Conservation (phyloP, 1,284 basidiomycete species). For the Marasmius sp. region DNA sequence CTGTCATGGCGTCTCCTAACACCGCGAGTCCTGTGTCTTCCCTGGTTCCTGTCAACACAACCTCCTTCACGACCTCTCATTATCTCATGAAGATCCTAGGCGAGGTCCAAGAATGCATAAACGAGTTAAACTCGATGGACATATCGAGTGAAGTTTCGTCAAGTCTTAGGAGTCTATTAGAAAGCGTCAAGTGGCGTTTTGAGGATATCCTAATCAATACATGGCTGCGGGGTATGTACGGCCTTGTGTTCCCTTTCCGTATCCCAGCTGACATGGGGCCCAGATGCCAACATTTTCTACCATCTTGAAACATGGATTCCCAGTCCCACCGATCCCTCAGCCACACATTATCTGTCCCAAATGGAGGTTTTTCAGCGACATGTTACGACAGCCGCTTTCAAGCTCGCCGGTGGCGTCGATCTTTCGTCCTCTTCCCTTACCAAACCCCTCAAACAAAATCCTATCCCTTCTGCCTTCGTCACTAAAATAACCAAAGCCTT, state of each 20-base stretch:
- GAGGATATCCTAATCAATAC: constrained; percentile 76
- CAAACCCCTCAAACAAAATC: constrained; percentile 55
- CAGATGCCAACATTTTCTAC: constrained; percentile 87
- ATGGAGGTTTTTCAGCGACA: constrained; percentile 86
- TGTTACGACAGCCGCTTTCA: constrained; percentile 78
- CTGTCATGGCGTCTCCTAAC: constrained; percentile 46
- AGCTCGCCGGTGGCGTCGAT: constrained; percentile 81
- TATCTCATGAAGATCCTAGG: constrained; percentile 79
- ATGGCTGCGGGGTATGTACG: constrained; percentile 78
- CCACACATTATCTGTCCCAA: constrained; percentile 69
- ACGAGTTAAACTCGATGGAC: constrained; percentile 81
- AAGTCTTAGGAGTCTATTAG: constrained; percentile 72
- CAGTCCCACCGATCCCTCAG: constrained; percentile 53
- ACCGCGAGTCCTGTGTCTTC: constrained; percentile 37
- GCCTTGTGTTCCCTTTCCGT: not conserved
- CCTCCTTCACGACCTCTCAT: constrained; percentile 82
- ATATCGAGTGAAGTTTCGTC: constrained; percentile 74
- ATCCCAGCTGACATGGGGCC: constrained; percentile 8
- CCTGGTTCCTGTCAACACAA: constrained; percentile 75
- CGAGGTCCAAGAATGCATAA: constrained; percentile 85
- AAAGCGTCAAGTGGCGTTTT: constrained; percentile 87
- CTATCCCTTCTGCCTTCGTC: constrained; percentile 57
- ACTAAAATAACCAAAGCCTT: constrained; percentile 85
- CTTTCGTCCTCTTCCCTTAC: constrained; percentile 42
- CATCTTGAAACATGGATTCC: constrained; percentile 85